Evolutionary conservation across 2,329 filamentous ascomycete genomes (phyloP).

Genomic region (Plenodomus tracheiphilus): DNA sequence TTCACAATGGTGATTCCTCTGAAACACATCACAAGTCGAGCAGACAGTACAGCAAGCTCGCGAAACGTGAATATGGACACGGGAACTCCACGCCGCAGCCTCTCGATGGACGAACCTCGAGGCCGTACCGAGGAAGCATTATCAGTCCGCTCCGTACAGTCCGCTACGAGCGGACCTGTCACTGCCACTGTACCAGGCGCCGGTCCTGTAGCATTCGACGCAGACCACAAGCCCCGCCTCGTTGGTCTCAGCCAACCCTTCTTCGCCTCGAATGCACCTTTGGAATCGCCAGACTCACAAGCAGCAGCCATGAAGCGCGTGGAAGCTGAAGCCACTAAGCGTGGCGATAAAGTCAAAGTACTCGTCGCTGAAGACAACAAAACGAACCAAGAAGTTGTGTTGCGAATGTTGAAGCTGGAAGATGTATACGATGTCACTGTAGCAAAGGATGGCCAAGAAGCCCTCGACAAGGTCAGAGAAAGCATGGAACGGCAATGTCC

Average conservation of each 20-base stretch:
- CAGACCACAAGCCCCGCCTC: conserved; percentile 73
- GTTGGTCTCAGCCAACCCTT: conserved; percentile 84
- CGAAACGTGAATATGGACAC: conserved; percentile 33
- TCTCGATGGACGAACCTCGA: conserved; percentile 31
- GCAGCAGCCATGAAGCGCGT: conserved; percentile 67
- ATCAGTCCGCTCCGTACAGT: conserved; percentile 38
- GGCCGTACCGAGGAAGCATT: conserved; percentile 35
- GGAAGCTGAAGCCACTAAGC: conserved; percentile 61
- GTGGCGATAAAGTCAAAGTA: conserved; percentile 69
- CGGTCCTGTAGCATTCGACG: conserved; percentile 52
- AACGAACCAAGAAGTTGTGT: conserved; percentile 51
- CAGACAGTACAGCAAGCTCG: conserved; percentile 54
- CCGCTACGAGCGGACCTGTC: conserved; percentile 27
- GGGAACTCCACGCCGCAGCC: conserved; percentile 28
- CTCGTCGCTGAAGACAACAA: conserved; percentile 83
- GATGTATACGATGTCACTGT: conserved; percentile 86
- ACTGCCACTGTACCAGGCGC: conserved; percentile 15
- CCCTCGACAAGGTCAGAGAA: conserved; percentile 80
- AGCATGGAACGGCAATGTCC: conserved; percentile 73
- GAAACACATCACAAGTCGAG: conserved; percentile 71
- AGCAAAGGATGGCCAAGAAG: conserved; percentile 75
- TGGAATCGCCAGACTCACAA: conserved; percentile 62
- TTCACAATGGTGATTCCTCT: conserved; percentile 85
- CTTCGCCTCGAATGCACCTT: conserved; percentile 59
- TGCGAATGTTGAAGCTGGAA: conserved; percentile 73